Evolutionary conservation across 331 rosid genomes (phyloP), one percentile per base, ranked within the genome.

Genomic region (Phaseolus coccineus): DNA sequence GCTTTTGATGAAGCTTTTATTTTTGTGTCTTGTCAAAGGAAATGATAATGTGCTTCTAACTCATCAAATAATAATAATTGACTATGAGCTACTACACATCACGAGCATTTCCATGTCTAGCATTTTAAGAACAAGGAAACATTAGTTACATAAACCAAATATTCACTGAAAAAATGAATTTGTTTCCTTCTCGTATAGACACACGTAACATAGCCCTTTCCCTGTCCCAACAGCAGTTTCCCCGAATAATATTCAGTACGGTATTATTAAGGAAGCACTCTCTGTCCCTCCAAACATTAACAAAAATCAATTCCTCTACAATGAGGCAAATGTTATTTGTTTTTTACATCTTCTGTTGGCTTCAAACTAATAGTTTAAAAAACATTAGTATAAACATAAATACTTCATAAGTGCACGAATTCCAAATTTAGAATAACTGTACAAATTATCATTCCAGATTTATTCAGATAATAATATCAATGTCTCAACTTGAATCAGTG

Each of bases 401-500:
- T 25, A 73, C 25, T 73, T 39, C 33, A 13, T 0, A 71, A 51
- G 30, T 68, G 39, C 22, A 44, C 14, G 73, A 68, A 68, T 5
- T 25, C 37, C 73, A 44, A 44, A n/a, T 52, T 52, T 33, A 37
- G 24, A 57, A 40, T 37, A 66, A 52, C 64, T 70, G 48, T 66
- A 67, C 55, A 78, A 2, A 15, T 22, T 55, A 74, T n/a, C 51
- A 48, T 33, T n/a, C 0, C 12, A 33, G 6, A 7, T 59, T 47
- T 44, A 28, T 61, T 16, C 6, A 19, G 13, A 58, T 9, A 42
- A 35, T 30, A 40, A 12, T 16, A 40, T 28, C 24, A 47, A 31
- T 15, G 33, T 51, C 84, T 87, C 88, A 85, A 28, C 51, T 83
- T 79, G 63, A 82, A 42, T 90, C 90, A 4, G 84, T 31, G 44